These are phyloP conservation scores for Annulohypoxylon truncatum DNA, from an alignment of 2,329 filamentous ascomycete species.

Conservation along the genomic window DNA sequence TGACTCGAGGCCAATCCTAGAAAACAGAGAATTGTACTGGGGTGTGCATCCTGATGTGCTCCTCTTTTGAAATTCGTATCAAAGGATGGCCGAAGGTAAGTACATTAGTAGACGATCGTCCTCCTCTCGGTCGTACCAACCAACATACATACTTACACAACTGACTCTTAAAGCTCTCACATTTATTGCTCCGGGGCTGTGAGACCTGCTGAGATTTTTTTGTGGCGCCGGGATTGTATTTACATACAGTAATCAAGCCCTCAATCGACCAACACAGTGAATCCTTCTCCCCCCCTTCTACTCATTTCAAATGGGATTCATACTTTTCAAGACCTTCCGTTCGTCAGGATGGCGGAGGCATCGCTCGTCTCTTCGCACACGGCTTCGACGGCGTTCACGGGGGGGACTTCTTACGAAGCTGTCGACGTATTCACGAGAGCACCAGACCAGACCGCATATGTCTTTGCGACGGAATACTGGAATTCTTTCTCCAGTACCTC, in stretches of 20 bases:
- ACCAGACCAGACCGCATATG: slow-evolving; percentile 11
- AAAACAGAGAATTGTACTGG: not conserved
- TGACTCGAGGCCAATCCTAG: slow-evolving; percentile 1
- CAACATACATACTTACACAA: not conserved
- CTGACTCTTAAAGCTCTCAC: not conserved
- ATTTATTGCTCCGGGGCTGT: slow-evolving; percentile 17
- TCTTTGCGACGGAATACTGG: slow-evolving; percentile 18
- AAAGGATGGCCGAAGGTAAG: not conserved
- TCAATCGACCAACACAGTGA: not conserved
- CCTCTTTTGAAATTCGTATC: not conserved
- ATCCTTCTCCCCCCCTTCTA: not conserved
- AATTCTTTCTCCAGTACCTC: slow-evolving; percentile 14
- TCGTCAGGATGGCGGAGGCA: slow-evolving; percentile 11
- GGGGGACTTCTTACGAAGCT: slow-evolving; percentile 16
- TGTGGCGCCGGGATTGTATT: slow-evolving; percentile 1
- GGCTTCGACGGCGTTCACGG: slow-evolving; percentile 12
- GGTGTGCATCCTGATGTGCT: slow-evolving; percentile 7
- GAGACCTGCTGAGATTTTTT: slow-evolving; percentile 9
- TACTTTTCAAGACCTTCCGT: not conserved
- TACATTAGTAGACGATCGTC: slow-evolving; percentile 14
- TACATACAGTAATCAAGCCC: not conserved
- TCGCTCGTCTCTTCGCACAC: slow-evolving; percentile 16
- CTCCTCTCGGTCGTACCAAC: not conserved
- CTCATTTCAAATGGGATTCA: slow-evolving; percentile 6
- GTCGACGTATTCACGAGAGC: slow-evolving; percentile 24